Evolutionary conservation across 108 stramenopile genomes (phyloP).

Genomic region (Nitzschia sp.): DNA sequence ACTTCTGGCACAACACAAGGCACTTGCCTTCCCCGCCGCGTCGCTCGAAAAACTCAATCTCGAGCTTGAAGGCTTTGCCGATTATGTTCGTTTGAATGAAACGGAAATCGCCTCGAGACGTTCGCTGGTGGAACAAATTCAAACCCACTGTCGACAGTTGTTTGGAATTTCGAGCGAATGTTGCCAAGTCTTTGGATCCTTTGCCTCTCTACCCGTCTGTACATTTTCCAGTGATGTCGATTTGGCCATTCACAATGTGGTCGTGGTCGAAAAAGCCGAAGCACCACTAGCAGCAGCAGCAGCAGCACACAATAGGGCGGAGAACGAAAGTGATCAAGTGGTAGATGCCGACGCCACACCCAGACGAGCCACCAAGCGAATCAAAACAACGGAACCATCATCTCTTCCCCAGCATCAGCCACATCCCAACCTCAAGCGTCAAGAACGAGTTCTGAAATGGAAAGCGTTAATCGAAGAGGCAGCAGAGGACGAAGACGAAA

Average conservation of each 20-base stretch:
- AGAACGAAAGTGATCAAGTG: background rate
- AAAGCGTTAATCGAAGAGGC: conserved; percentile 35
- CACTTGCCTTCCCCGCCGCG: conserved; percentile 17
- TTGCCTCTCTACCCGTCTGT: conserved; percentile 67
- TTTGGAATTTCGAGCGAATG: conserved; percentile 9
- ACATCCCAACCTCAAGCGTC: conserved; percentile 6
- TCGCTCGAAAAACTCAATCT: conserved; percentile 30
- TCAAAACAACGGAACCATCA: background rate
- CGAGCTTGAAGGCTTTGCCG: conserved; percentile 60
- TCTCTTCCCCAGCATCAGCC: background rate
- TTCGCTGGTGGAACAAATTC: conserved; percentile 43
- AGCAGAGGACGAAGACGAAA: background rate
- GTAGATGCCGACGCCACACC: conserved; percentile 23
- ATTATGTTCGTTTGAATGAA: conserved; percentile 58
- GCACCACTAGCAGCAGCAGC: background rate
- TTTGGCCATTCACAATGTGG: conserved; percentile 72
- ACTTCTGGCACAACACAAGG: too few species aligned
- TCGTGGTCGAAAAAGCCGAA: conserved; percentile 4
- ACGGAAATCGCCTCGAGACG: conserved; percentile 50
- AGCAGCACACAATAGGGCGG: too few species aligned
- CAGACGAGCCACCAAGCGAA: conserved; percentile 1
- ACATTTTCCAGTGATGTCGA: conserved; percentile 77
- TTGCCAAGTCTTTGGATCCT: conserved; percentile 71
- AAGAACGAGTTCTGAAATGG: conserved; percentile 33
- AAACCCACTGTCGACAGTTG: conserved; percentile 17